A percentile compares a stretch with the other conserved stretches of the same genome.
Evolutionary conservation across 106 monocot species (phyloP).

Genomic region (Vanilla planifolia): DNA sequence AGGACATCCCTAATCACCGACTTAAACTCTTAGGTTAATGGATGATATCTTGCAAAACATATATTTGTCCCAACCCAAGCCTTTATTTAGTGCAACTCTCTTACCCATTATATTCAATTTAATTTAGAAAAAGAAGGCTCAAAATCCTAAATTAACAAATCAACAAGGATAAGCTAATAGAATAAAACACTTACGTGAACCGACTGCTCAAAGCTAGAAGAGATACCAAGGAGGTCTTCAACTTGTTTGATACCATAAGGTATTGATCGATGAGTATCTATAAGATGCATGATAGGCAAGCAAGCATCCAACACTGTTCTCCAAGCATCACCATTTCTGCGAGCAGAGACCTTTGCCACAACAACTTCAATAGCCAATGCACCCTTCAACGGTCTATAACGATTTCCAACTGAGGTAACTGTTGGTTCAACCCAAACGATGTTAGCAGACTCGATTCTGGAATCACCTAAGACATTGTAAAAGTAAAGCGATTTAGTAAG

Average conservation of each 20-base stretch:
- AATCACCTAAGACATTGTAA: conserved; percentile 55
- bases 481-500: too few species aligned
- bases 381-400: conserved; percentile 28
- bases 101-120: too few species aligned
- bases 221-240: conserved; percentile 73
- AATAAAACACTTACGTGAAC: conserved; percentile 64
- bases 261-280: conserved; percentile 59
- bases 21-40: too few species aligned
- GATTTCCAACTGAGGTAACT: conserved; percentile 39
- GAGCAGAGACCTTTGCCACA: conserved; percentile 33
- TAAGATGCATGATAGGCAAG: conserved; percentile 76
- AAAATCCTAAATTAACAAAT: background rate
- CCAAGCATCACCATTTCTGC: conserved; percentile 74
- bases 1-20: too few species aligned
- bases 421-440: conserved; percentile 67
- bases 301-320: conserved; percentile 62
- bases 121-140: too few species aligned
- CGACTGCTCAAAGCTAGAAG: conserved; percentile 78
- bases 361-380: conserved; percentile 77
- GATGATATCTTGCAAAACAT: too few species aligned
- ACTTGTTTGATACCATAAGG: conserved; percentile 83
- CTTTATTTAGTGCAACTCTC: too few species aligned
- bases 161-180: background rate
- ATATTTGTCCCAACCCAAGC: background rate
- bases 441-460: conserved; percentile 53